These are phyloP conservation scores for Fusarium sp. DNA, from an alignment of 2,329 filamentous ascomycete genomes.

Conservation along the genomic window DNA sequence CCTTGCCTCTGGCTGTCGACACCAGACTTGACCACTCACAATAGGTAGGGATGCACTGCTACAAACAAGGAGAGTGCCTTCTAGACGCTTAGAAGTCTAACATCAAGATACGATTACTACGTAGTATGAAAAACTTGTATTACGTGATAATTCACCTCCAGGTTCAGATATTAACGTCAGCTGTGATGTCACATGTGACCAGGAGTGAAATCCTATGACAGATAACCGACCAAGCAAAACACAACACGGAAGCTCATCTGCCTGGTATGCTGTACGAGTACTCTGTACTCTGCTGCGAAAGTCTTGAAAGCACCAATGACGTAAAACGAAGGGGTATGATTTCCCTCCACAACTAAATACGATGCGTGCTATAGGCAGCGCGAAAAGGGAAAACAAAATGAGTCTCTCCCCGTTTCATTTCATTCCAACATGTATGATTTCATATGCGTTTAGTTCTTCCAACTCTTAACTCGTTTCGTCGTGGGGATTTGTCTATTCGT, in stretches of 20 bases:
- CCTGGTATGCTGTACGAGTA: neutral
- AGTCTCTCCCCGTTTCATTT: conserved; percentile 7
- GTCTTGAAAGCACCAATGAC: neutral
- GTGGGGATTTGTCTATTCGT: conserved; percentile 14
- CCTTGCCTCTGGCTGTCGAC: neutral
- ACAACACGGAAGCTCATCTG: neutral
- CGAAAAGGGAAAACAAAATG: conserved; percentile 11
- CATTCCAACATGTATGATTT: conserved; percentile 18
- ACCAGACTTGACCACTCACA: neutral
- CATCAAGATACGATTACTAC: neutral
- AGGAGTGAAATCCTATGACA: neutral
- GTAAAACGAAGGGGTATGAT: conserved; percentile 37
- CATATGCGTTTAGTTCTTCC: conserved; percentile 17
- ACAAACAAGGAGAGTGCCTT: neutral
- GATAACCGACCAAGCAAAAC: neutral
- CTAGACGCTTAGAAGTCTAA: neutral
- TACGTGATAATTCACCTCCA: conserved; percentile 5
- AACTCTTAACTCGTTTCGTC: conserved; percentile 30
- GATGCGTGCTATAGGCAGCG: conserved; percentile 15
- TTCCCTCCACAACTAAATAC: conserved; percentile 28
- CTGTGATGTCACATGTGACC: conserved; percentile 12
- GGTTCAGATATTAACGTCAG: conserved; percentile 4
- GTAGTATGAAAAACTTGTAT: neutral
- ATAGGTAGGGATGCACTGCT: no score
- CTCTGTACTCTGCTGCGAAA: neutral